Conservation (phyloP, 768 basidiomycete genomes). For the Collybia mongolica region DNA sequence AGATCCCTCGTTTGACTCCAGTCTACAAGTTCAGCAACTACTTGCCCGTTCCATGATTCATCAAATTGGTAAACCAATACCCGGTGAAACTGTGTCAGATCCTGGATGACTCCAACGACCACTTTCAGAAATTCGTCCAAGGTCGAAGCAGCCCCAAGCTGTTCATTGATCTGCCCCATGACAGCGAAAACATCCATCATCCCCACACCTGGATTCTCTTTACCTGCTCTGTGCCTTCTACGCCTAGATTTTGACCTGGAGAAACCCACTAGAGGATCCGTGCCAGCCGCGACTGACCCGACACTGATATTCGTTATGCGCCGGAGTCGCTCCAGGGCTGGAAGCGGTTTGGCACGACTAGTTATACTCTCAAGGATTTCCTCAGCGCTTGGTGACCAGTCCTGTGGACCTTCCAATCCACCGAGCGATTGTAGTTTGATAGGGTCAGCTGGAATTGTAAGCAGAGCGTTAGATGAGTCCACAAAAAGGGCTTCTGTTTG, state of each 20-base stretch:
- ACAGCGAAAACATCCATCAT: conserved; percentile 84
- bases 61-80: conserved; percentile 85
- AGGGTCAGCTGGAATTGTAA: neutral
- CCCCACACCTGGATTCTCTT: conserved; percentile 33
- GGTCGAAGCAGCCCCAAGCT: conserved; percentile 64
- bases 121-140: conserved; percentile 71
- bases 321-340: conserved; percentile 67
- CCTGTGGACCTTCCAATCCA: conserved; percentile 13
- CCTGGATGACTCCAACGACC: conserved; percentile 68
- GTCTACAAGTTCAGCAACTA: conserved; percentile 79
- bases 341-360: conserved; percentile 61
- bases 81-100: conserved; percentile 80
- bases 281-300: neutral
- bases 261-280: conserved; percentile 2
- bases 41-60: conserved; percentile 75
- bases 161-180: conserved; percentile 79
- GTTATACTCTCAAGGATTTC: conserved; percentile 75
- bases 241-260: conserved; percentile 9
- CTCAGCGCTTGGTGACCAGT: conserved; percentile 49
- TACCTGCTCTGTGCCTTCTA: conserved; percentile 13
- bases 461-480: neutral
- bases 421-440: neutral
- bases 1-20: conserved; percentile 73
- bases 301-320: conserved; percentile 33
- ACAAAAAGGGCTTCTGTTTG: neutral